Conservation (phyloP, 768 basidiomycete species). For the Pulveroboletus sp. region DNA sequence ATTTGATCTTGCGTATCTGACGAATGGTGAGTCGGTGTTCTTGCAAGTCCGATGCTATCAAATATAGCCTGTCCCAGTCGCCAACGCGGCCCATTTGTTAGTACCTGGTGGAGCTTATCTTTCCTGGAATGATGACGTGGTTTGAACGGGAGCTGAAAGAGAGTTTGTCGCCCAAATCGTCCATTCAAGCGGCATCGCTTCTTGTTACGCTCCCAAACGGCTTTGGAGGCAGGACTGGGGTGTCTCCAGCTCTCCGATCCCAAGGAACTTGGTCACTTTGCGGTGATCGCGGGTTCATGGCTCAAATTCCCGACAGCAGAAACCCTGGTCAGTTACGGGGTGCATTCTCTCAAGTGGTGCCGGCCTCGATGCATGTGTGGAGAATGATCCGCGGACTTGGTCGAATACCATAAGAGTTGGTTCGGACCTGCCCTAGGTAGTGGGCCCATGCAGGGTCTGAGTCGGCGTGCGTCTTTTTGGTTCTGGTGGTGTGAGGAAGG, state of each 20-base stretch:
- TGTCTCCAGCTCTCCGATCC: neutral
- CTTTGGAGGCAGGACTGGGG: neutral
- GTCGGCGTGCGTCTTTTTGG: conserved; percentile 87
- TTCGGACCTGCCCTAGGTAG: conserved; percentile 68
- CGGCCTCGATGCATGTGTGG: conserved; percentile 30
- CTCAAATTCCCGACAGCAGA: neutral
- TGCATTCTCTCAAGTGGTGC: neutral
- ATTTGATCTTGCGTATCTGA: no score
- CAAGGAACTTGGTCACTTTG: neutral
- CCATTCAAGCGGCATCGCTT: neutral
- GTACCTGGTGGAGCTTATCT: neutral
- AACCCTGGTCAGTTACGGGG: neutral
- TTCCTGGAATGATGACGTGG: no score
- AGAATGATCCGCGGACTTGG: conserved; percentile 63
- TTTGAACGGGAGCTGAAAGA: neutral
- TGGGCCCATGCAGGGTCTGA: conserved; percentile 56
- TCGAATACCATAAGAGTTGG: conserved; percentile 51
- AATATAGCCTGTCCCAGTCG: no score
- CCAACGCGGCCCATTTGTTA: no score
- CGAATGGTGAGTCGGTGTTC: no score
- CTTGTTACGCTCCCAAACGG: neutral
- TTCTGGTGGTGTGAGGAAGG: conserved; percentile 63
- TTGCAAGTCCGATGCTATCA: no score
- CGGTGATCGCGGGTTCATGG: conserved; percentile 5
- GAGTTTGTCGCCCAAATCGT: conserved; percentile 4